Conservation (phyloP, 345 rosid species). For the Luvunga scandens region DNA sequence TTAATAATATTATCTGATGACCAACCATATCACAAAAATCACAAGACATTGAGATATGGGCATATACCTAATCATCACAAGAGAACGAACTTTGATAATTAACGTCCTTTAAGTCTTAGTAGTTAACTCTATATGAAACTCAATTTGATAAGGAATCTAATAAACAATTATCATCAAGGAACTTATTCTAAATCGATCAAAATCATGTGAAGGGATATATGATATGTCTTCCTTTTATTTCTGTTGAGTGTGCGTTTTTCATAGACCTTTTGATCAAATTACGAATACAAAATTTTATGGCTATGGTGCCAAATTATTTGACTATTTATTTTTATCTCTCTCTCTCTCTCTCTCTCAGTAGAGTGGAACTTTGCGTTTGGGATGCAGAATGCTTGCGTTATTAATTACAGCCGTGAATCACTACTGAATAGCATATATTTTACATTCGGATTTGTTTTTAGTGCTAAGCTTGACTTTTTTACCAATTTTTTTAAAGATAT, state of each 20-base stretch:
- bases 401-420: neutral
- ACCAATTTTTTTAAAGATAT: too few relatives aligned
- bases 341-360: neutral
- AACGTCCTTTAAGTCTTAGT: neutral
- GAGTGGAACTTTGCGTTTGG: neutral
- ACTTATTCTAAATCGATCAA: constrained; percentile 5
- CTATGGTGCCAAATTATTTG: neutral
- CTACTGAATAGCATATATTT: neutral
- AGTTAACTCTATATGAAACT: neutral
- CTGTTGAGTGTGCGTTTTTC: neutral
- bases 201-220: neutral
- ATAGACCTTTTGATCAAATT: too few relatives aligned
- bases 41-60: neutral
- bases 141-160: neutral
- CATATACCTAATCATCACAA: constrained; percentile 9
- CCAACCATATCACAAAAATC: constrained; percentile 4
- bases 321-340: neutral
- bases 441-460: neutral
- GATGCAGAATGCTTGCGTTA: too few relatives aligned
- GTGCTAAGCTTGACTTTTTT: too few relatives aligned
- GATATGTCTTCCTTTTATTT: neutral
- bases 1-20: neutral
- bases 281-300: too few relatives aligned
- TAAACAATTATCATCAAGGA: neutral
- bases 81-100: neutral